A percentile compares a stretch with the other conserved stretches of the same genome.
Conservation (phyloP, 108 stramenopile species). For the Discostella pseudostelligera region DNA sequence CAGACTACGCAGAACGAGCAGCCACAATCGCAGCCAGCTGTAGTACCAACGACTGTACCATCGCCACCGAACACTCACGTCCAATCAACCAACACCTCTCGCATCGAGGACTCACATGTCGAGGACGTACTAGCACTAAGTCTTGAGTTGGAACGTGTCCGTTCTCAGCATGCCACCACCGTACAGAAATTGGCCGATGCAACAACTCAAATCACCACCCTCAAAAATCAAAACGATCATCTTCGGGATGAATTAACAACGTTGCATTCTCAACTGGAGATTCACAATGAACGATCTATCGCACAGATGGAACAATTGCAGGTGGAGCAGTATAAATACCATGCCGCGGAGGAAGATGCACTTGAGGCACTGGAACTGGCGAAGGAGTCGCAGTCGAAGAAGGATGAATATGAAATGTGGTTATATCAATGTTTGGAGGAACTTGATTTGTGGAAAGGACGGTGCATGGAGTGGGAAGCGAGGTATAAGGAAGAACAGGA, state of each 20-base stretch:
- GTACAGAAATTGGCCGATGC: conserved; percentile 50
- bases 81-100: conserved; percentile 14
- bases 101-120: conserved; percentile 53
- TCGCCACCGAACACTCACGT: background rate
- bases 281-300: conserved; percentile 19
- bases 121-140: conserved; percentile 73
- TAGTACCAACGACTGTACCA: conserved; percentile 5
- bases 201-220: conserved; percentile 40
- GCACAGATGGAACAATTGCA: conserved; percentile 39
- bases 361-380: conserved; percentile 74
- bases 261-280: conserved; percentile 37
- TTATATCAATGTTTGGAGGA: conserved; percentile 56
- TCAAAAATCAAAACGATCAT: conserved; percentile 36
- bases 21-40: conserved; percentile 1
- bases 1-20: background rate
- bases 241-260: conserved; percentile 38
- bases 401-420: conserved; percentile 65
- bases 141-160: conserved; percentile 68
- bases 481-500: conserved; percentile 3
- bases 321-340: conserved; percentile 34
- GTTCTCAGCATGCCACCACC: conserved; percentile 53
- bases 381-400: conserved; percentile 59
- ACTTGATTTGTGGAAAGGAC: conserved; percentile 43
- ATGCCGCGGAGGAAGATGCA: conserved; percentile 88
- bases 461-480: conserved; percentile 18